phyloP scores from a whole-genome alignment of 345 rosid species.

The Arabis hirsuta region DNA sequence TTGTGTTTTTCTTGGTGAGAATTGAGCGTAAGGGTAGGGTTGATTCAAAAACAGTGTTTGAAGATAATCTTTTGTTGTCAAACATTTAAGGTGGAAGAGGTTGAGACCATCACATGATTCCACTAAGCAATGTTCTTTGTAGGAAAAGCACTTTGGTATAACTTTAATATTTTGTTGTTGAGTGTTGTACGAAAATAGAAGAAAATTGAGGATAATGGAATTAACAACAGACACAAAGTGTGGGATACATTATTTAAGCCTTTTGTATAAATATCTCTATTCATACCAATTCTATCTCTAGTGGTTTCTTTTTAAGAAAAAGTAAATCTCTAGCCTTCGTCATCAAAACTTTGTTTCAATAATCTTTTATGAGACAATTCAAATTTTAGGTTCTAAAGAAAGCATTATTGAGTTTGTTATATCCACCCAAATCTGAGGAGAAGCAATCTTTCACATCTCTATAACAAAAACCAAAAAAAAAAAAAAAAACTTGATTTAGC shows the following conservation, averaged over 20 bases:
- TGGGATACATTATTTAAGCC: conserved; percentile 37
- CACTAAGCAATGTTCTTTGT: conserved; percentile 44
- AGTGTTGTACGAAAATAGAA: conserved; percentile 14
- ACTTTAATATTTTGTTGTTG: conserved; percentile 26
- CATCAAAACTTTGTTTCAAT: conserved; percentile 34
- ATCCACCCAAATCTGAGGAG: conserved; percentile 18
- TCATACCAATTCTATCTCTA: conserved; percentile 18
- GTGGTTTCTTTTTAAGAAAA: conserved; percentile 6
- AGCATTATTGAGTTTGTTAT: conserved; percentile 7
- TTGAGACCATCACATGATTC: conserved; percentile 42
- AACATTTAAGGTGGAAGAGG: conserved; percentile 47
- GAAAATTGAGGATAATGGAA: conserved; percentile 36
- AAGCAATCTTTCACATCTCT: conserved; percentile 20
- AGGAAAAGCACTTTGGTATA: conserved; percentile 41
- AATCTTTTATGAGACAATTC: conserved; percentile 12
- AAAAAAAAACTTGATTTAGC: neutral
- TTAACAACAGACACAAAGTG: conserved; percentile 39
- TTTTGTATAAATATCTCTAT: conserved; percentile 29
- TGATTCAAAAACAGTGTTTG: conserved; percentile 34
- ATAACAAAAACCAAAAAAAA: neutral
- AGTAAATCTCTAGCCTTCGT: conserved; percentile 22
- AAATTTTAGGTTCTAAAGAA: conserved; percentile 22
- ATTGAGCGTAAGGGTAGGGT: conserved; percentile 38
- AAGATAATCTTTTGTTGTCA: conserved; percentile 35
- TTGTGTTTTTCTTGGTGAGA: conserved; percentile 9